phyloP scores from a whole-genome alignment of 768 basidiomycete genomes.

The Naganishia kalamii region DNA sequence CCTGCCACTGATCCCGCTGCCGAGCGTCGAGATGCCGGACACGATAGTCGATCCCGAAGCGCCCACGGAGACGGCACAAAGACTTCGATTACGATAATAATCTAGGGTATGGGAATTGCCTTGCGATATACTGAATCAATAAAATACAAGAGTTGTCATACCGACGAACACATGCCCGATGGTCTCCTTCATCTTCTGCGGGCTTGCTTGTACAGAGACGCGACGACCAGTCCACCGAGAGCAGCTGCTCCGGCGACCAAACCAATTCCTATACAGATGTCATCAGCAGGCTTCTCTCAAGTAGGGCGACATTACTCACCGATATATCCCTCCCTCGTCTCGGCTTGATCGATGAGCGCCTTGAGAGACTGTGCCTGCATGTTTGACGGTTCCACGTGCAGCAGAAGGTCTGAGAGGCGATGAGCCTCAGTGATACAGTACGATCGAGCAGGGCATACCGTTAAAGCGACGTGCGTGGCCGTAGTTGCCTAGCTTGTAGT shows the following conservation, averaged over 20 bases:
- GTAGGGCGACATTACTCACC: slow-evolving; percentile 30
- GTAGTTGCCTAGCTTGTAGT: slow-evolving; percentile 94
- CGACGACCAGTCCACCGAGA: slow-evolving; percentile 53
- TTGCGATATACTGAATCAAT: not conserved
- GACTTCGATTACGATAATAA: not conserved
- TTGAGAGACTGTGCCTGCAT: slow-evolving; percentile 81
- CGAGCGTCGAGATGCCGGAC: too few relatives aligned
- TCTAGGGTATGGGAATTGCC: not conserved
- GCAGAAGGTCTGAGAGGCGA: slow-evolving; percentile 58
- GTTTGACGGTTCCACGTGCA: slow-evolving; percentile 89
- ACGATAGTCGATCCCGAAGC: too few relatives aligned
- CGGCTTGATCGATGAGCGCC: slow-evolving; percentile 76
- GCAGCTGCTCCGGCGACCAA: slow-evolving; percentile 86
- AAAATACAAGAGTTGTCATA: not conserved
- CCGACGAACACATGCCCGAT: not conserved
- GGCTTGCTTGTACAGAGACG: slow-evolving; percentile 35
- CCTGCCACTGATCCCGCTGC: too few relatives aligned
- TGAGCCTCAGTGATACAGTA: slow-evolving; percentile 54
- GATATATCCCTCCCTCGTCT: slow-evolving; percentile 90
- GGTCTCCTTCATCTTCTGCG: not conserved
- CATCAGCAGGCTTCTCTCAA: not conserved
- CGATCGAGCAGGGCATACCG: slow-evolving; percentile 55
- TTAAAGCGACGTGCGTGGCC: slow-evolving; percentile 89
- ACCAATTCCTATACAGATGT: slow-evolving; percentile 64
- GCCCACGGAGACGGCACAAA: too few relatives aligned